Base-by-base conservation (phyloP, 208 protist species). In the Acanthamoeba castellanii region DNA sequence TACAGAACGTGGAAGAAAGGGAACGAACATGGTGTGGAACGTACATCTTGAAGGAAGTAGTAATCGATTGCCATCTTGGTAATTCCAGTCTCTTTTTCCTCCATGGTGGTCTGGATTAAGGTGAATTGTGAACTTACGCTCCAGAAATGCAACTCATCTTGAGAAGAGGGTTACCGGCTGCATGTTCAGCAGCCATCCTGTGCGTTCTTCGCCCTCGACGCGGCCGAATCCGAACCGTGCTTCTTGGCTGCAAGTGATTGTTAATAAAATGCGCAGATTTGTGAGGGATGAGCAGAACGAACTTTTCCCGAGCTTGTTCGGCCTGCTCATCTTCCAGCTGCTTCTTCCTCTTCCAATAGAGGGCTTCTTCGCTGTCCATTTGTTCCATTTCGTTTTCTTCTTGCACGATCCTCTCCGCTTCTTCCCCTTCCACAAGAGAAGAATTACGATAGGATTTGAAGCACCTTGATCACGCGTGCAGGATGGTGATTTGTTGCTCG, bases 41-140 rank as follows among this genome's bases (percentile, higher is more conserved):
- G 16, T 32, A 96, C 96, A 47, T 98, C 95, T 95, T 97, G 87
- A 6, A 98, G 96, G 76, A 98, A 98, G 82, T 98, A 98, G 37
- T 96, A 97, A 61, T 98, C 98, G 14, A 98, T 61, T 64, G 95
- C 96, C 59, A 92, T 61, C 78, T 78, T 93, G 20, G 85, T 87
- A 22, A 84, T 66, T 3, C 91, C 95, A 11, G 57, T 93, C 25
- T 97, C 97, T 72, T 97, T 95, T n/a, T 98, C 97, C 64, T 55
- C 64, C 47, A 97, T 72, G 16, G 82, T 96, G 18, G 97, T 97
- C 97, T 97, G 64, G 18, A 92, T 20, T 84, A 64, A 64, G 37
- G n/a, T 9, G 7, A 22, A 30, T 9, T 59, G 27, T 61, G 59
- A 37, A 30, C 13, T 66, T 52, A 2, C 55, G 32, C 7, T 27